Conservation (phyloP, 2,329 filamentous ascomycete species). For the Hypomyces perniciosus region DNA sequence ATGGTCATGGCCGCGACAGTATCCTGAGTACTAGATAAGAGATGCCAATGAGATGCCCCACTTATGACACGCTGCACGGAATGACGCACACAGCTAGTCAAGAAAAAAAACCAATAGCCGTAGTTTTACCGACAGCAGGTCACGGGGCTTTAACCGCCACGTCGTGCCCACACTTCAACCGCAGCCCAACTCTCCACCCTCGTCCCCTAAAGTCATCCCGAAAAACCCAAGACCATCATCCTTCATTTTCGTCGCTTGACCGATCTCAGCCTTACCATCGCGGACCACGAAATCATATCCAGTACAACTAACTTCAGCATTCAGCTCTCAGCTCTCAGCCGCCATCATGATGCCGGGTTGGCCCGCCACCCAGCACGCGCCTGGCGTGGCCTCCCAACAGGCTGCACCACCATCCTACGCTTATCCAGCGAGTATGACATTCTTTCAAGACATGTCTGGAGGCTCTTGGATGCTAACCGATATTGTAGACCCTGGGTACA, state of each 20-base stretch:
- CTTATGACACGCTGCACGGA: background rate
- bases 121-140: conserved; percentile 15
- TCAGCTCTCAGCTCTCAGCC: conserved; percentile 6
- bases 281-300: background rate
- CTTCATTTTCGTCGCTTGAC: background rate
- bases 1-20: too few species aligned
- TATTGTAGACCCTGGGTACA: conserved; percentile 49
- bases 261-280: background rate
- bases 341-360: conserved; percentile 32
- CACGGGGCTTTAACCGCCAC: conserved; percentile 24
- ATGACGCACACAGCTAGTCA: background rate
- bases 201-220: conserved; percentile 5
- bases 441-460: background rate
- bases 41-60: background rate
- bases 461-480: conserved; percentile 18
- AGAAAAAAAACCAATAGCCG: conserved; percentile 9
- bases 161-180: conserved; percentile 3
- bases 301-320: conserved; percentile 14
- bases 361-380: conserved; percentile 32
- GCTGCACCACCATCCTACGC: conserved; percentile 30
- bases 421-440: conserved; percentile 34
- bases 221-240: conserved; percentile 3
- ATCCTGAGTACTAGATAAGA: background rate
- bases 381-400: conserved; percentile 37
- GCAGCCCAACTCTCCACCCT: conserved; percentile 9